phyloP scores from a whole-genome alignment of 805 yeast species.

The Priceomyces haplophilus region DNA sequence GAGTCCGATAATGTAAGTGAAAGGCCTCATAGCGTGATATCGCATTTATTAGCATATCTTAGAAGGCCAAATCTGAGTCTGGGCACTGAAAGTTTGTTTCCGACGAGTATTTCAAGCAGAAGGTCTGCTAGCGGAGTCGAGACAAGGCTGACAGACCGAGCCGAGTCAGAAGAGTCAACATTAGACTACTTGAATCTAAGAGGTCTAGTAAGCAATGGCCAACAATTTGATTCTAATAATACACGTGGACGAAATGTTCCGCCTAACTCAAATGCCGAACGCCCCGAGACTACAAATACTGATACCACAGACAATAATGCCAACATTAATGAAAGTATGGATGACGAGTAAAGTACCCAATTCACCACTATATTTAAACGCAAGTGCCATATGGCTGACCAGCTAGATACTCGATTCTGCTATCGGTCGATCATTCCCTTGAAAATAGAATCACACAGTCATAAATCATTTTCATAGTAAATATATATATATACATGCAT shows the following conservation, averaged over 20 bases:
- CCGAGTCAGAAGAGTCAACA: conserved; percentile 13
- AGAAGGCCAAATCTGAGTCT: conserved; percentile 13
- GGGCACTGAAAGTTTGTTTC: conserved; percentile 27
- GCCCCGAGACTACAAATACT: background rate
- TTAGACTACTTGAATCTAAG: conserved; percentile 28
- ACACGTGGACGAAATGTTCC: conserved; percentile 3
- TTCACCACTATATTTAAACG: no score
- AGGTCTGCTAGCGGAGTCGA: conserved; percentile 45
- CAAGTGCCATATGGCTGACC: no score
- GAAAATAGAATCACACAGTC: no score
- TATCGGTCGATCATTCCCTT: no score
- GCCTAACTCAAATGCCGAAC: conserved; percentile 1
- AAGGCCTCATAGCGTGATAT: conserved; percentile 10
- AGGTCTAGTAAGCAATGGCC: conserved; percentile 19
- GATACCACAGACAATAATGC: conserved; percentile 4
- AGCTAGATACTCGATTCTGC: no score
- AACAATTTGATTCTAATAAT: background rate
- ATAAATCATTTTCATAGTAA: background rate
- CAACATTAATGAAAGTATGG: background rate
- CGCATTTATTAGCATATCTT: conserved; percentile 20
- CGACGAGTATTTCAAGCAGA: conserved; percentile 49
- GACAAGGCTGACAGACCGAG: conserved; percentile 23
- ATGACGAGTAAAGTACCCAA: background rate
- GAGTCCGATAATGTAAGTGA: background rate
- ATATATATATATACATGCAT: conserved; percentile 1